These are phyloP conservation scores for Lepidopterella palustris DNA, from an alignment of 495 filamentous ascomycete species.

Conservation along the genomic window DNA sequence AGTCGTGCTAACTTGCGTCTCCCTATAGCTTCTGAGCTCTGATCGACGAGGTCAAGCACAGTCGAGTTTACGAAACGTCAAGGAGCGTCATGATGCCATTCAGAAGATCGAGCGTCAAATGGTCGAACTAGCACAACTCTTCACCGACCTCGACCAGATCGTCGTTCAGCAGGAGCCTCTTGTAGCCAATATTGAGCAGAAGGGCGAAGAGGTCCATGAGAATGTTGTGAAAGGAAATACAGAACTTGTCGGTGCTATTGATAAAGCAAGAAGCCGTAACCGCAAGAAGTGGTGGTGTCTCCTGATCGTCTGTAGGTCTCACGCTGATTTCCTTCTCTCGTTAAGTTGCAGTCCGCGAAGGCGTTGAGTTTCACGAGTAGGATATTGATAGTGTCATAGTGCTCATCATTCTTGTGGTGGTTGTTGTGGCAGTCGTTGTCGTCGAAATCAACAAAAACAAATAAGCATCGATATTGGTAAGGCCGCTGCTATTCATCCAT, in stretches of 20 bases:
- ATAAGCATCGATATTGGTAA: neutral
- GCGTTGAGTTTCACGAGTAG: conserved; percentile 38
- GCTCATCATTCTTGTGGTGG: conserved; percentile 45
- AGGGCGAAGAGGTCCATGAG: conserved; percentile 67
- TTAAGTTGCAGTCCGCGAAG: neutral
- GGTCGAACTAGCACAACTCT: conserved; percentile 74
- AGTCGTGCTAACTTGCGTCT: conserved; percentile 13
- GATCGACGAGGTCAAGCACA: conserved; percentile 75
- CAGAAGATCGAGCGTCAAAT: conserved; percentile 86
- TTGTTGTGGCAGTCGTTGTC: conserved; percentile 38
- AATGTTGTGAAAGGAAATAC: conserved; percentile 76
- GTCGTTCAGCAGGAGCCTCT: conserved; percentile 75
- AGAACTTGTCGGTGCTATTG: conserved; percentile 69
- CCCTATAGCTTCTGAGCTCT: conserved; percentile 46
- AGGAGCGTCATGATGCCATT: conserved; percentile 80
- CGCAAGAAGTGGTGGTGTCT: conserved; percentile 99
- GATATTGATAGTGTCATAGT: conserved; percentile 41
- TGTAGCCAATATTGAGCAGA: conserved; percentile 71
- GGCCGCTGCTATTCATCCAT: too few relatives aligned
- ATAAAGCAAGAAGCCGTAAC: conserved; percentile 68
- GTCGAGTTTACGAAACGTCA: conserved; percentile 65
- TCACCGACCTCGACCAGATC: conserved; percentile 75
- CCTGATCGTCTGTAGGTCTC: conserved; percentile 46
- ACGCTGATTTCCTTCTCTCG: neutral
- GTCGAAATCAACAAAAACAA: conserved; percentile 7